Base-by-base conservation (phyloP, 306 rosid species). In the Arachis hypogaea region DNA sequence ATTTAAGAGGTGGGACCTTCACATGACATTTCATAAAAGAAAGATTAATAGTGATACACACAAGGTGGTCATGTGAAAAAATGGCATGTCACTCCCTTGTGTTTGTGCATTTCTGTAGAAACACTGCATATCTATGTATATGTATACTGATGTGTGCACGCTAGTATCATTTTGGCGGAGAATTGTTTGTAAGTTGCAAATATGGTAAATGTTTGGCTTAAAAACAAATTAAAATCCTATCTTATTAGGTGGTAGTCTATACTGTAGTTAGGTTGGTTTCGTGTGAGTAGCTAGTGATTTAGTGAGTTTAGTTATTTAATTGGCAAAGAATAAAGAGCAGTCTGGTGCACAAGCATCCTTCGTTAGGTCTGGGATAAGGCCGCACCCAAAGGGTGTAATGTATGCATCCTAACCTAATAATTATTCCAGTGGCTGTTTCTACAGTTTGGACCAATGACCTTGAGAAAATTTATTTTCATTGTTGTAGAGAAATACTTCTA, bases 301-400 rank as follows among this genome's bases (percentile, higher is more conserved):
- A 47, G 40, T 63, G 58, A 14, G 59, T 44, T 71, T 36, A 63
- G 56, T 74, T 52, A 16, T 65, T 67, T 16, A 45, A 38, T 64
- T 22, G 72, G 11, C 73, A 57, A 63, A 78, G 16, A 56, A 41
- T 22, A 22, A 22, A 22, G 28, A 22, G 28, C 28, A 22, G 28
- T 22, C 28, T 1, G 1, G 28, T 22, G 28, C 28, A 22, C 28
- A 22, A 22, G 28, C 28, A 22, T 22, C 28, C 28, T 22, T 22
- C 28, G 28, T 22, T 22, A 22, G 28, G 28, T 22, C 28, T 22
- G 28, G 28, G 28, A 22, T 22, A 22, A 22, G 28, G 28, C 28
- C 28, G 1, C 28, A 22, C 28, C 28, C 28, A 22, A 22, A 22
- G 28, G 28, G 28, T 22, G 28, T 22, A 22, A 22, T 22, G 28